These are phyloP conservation scores for Anisodus acutangulus DNA, from an alignment of 257 asterid genomes.

Conservation along the genomic window DNA sequence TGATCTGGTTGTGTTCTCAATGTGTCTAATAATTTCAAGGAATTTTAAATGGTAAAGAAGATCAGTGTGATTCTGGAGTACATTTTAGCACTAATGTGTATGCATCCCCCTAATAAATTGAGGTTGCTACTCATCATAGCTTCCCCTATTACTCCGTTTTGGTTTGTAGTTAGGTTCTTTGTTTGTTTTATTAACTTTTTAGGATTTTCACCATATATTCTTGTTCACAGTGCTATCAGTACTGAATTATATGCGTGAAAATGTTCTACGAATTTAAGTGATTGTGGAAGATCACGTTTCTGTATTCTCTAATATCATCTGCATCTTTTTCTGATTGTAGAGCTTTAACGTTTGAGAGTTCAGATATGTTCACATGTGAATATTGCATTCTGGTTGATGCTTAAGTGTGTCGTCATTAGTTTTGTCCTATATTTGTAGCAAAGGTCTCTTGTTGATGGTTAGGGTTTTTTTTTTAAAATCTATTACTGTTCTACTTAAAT, in stretches of 20 bases:
- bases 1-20: background rate
- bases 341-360: background rate
- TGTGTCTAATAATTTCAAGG: background rate
- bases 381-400: conserved; percentile 3
- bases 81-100: background rate
- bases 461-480: background rate
- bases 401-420: background rate
- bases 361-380: background rate
- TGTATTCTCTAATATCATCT: background rate
- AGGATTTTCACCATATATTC: background rate
- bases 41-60: background rate
- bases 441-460: background rate
- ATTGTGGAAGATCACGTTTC: conserved; percentile 17
- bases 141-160: background rate
- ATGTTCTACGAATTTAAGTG: background rate
- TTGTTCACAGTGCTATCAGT: background rate
- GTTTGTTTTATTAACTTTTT: background rate
- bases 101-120: background rate
- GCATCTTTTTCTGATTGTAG: background rate
- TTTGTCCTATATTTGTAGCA: conserved; percentile 1
- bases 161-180: background rate
- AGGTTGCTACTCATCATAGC: background rate
- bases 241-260: background rate
- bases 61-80: background rate
- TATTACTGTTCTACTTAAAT: background rate